Base-by-base conservation (phyloP, 2,329 filamentous ascomycete genomes). In the Xylaria sp. region DNA sequence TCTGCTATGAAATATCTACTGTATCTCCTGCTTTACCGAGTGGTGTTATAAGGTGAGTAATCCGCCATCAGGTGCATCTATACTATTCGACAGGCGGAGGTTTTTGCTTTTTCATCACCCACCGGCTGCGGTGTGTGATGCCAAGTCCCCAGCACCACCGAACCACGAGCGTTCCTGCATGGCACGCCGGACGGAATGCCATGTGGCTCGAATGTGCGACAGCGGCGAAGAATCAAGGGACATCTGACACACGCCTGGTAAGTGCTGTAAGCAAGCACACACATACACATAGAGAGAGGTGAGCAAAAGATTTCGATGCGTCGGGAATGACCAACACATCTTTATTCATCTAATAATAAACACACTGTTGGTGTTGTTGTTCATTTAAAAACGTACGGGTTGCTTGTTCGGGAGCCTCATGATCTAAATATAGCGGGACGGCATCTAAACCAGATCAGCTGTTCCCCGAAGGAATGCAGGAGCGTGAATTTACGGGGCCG, bases 161-260 rank as follows among this genome's bases (percentile, higher is more conserved):
- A 39, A 39, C 58, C 39, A 57, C 55, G 55, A 60, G 58, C 48
- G 68, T 70, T 70, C 68, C 68, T 70, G 68, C 68, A 70, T 70
- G 56, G 63, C 55, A 66, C 36, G 30, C 48, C 55, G 45, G 30
- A 60, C 55, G 45, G 39, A 65, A 63, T 68, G 63, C 68, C 68
- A 70, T 70, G 68, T 70, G 68, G 66, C 66, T 66, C 50, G 30
- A 60, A 70, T 50, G 63, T 62, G 62, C 45, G 41, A 68, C 30
- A 20, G 62, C 48, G 68, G 68, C 68, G 36, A 34, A 56, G 67
- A 39, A 46, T 36, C 60, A 52, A 66, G 57, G 63, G 45, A 39
- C 13, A 43, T 60, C 60, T 64, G 56, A 64, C 60, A 52, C 20
- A 39, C 25, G n/a, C 36, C 39, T 52, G 36, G 41, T 2, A 39